Conservation (phyloP, 441 rosid genomes). For the Aleurites moluccanus region DNA sequence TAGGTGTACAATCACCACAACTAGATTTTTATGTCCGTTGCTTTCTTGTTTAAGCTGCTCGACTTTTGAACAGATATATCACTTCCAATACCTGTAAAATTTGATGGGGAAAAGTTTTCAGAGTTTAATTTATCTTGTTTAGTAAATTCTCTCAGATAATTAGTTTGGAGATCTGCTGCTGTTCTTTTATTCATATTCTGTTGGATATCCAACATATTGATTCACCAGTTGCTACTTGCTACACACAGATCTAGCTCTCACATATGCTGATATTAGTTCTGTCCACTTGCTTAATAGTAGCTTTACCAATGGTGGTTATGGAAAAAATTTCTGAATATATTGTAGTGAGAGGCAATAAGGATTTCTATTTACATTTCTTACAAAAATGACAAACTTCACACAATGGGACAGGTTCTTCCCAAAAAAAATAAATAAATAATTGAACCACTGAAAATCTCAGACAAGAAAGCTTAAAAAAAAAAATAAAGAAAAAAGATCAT, state of each 20-base stretch:
- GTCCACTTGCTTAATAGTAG: background rate
- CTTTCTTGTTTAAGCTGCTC: no score
- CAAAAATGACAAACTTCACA: background rate
- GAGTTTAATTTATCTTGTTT: background rate
- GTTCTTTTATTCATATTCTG: background rate
- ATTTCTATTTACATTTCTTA: background rate
- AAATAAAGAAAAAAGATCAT: background rate
- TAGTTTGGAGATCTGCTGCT: background rate
- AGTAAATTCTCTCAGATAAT: no score
- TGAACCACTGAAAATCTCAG: background rate
- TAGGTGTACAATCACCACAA: background rate
- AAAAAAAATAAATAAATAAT: background rate
- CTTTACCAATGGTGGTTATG: background rate
- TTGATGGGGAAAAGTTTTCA: background rate
- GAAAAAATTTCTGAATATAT: background rate
- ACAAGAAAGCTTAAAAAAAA: background rate
- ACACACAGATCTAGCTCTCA: no score
- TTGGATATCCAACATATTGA: no score
- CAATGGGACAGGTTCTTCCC: background rate
- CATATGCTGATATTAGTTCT: background rate
- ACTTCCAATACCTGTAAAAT: background rate
- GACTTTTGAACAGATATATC: background rate
- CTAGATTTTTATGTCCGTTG: background rate
- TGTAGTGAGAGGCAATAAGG: background rate
- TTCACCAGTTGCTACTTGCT: no score